Conservation (phyloP, 352 stramenopile genomes). For the Pythium scleroteichum region DNA sequence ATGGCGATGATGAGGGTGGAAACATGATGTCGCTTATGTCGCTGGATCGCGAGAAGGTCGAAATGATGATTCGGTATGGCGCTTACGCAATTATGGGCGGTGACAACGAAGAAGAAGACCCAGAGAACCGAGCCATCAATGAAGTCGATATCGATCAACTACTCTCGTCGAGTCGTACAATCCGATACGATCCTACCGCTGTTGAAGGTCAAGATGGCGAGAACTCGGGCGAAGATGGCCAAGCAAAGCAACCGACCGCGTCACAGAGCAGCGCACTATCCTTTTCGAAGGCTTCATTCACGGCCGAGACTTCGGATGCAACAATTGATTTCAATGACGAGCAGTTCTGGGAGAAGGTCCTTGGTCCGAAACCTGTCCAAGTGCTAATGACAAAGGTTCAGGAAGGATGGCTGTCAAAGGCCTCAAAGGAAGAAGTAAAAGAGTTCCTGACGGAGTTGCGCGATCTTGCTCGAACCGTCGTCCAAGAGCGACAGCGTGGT, state of each 20-base stretch:
- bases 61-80: constrained; percentile 97
- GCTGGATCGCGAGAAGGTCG: constrained; percentile 97
- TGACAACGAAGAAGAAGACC: constrained; percentile 94
- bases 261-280: constrained; percentile 71
- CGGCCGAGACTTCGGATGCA: constrained; percentile 80
- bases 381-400: constrained; percentile 88
- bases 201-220: constrained; percentile 43
- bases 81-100: constrained; percentile 95
- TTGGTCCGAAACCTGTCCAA: constrained; percentile 84
- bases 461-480: constrained; percentile 73
- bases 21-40: constrained; percentile 93
- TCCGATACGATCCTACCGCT: constrained; percentile 83
- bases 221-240: constrained; percentile 40
- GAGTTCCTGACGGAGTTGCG: constrained; percentile 78
- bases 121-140: constrained; percentile 87
- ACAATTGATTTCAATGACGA: constrained; percentile 91
- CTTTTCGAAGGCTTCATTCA: constrained; percentile 90
- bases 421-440: constrained; percentile 81
- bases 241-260: constrained; percentile 36
- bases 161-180: constrained; percentile 82
- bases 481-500: constrained; percentile 84
- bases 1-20: constrained; percentile 92
- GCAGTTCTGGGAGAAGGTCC: constrained; percentile 91
- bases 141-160: constrained; percentile 90
- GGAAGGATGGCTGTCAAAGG: constrained; percentile 72